Evolutionary conservation across 305 asterid genomes (phyloP), one percentile per base, ranked within the genome.

Genomic region (Solanum hybrid): DNA sequence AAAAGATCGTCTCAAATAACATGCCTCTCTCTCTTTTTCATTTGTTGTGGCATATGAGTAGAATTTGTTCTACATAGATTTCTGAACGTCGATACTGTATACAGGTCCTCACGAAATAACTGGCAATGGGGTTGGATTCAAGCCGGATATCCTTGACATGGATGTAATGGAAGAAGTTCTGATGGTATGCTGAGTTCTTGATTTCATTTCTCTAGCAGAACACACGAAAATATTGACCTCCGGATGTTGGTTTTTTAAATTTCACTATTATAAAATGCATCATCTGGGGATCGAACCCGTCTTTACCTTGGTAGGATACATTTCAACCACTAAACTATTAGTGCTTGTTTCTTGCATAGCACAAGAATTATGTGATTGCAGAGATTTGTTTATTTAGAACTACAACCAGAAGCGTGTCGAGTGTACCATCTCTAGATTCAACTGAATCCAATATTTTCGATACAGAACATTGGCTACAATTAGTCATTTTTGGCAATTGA

Each of bases 141-240:
- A 97, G 90, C 99, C 99, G 0, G 99, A 97, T 73, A 97, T 97
- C 91, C 91, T 97, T n/a, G 99, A 97, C 88, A 96, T 97, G 98
- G 99, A 97, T 92, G 93, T 97, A 85, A 95, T 97, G 99, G 99
- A 97, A 88, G 99, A 96, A 94, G 99, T 96, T 91, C 98, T 97
- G n/a, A 97, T 95, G 98, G 99, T 96, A 72, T 12, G 45, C 66
- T 1, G 42, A 85, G 77, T 45, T 88, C 40, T 81, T 4, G 1
- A 26, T 4, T 81, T 81, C 69, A 81, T 81, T 81, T 24, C 86
- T 38, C 86, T 38, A 1, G 69, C 26, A 15, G 31, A 81, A 5
- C 34, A 38, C 19, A 78, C 14, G 1, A n/a, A 78, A 10, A 69
- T 66, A 66, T 66, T 9, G 73, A 66, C 29, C 73, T 66, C 73